Conservation (phyloP, 805 yeast species). For the Yarrowia sp. region DNA sequence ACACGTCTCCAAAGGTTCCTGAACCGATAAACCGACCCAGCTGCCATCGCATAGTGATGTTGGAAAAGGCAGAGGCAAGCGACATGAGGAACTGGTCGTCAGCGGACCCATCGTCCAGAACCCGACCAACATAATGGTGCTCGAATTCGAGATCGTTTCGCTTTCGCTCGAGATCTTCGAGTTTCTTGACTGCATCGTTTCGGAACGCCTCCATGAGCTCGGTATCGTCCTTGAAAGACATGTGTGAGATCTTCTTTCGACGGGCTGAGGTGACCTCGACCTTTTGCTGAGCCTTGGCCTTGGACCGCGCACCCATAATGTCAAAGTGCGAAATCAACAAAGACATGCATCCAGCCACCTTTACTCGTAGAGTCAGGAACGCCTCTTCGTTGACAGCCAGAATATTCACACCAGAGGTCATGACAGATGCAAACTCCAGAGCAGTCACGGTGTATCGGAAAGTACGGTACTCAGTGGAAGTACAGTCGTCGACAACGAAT, state of each 20-base stretch:
- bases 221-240: slow-evolving; percentile 61
- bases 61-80: slow-evolving; percentile 86
- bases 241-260: slow-evolving; percentile 49
- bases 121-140: slow-evolving; percentile 77
- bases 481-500: slow-evolving; percentile 92
- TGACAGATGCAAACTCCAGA: slow-evolving; percentile 92
- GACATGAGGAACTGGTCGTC: slow-evolving; percentile 87
- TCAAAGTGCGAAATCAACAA: slow-evolving; percentile 93
- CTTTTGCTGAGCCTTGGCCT: slow-evolving; percentile 59
- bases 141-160: slow-evolving; percentile 52
- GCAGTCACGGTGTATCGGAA: slow-evolving; percentile 97
- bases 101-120: slow-evolving; percentile 82
- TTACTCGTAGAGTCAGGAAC: slow-evolving; percentile 71
- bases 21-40: slow-evolving; percentile 93
- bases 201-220: slow-evolving; percentile 64
- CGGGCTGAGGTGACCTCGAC: slow-evolving; percentile 48
- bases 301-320: slow-evolving; percentile 96
- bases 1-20: slow-evolving; percentile 95
- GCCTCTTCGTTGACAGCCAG: slow-evolving; percentile 79
- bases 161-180: slow-evolving; percentile 66
- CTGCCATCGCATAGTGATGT: slow-evolving; percentile 95
- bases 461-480: slow-evolving; percentile 87
- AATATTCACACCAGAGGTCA: slow-evolving; percentile 89
- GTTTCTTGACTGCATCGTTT: slow-evolving; percentile 70
- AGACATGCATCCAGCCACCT: slow-evolving; percentile 95